Conservation (phyloP, 129 eudicot genomes). For the Erigeron canadensis region DNA sequence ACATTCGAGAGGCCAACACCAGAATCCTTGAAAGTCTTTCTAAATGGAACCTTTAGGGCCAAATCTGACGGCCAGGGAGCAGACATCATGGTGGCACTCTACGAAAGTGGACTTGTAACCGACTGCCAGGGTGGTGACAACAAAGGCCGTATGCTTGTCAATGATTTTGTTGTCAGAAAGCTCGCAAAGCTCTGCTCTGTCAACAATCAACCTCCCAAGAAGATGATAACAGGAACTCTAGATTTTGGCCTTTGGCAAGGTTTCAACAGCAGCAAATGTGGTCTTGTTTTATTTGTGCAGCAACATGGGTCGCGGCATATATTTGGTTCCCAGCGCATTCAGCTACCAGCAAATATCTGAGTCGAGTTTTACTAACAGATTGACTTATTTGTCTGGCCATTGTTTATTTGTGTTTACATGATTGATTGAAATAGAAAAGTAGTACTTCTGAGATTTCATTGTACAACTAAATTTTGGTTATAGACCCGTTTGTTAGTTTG, state of each 20-base stretch:
- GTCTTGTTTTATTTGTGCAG: constrained; percentile 59
- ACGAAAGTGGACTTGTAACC: constrained; percentile 71
- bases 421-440: constrained; percentile 7
- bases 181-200: constrained; percentile 67
- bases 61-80: constrained; percentile 56
- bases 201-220: constrained; percentile 55
- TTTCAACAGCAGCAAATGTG: constrained; percentile 65
- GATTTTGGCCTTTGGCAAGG: constrained; percentile 70
- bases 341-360: constrained; percentile 47
- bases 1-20: constrained; percentile 54
- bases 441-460: constrained; percentile 11
- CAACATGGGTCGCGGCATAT: constrained; percentile 54
- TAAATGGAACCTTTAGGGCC: constrained; percentile 59
- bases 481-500: background rate
- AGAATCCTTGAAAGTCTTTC: constrained; percentile 59
- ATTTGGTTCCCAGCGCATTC: constrained; percentile 62
- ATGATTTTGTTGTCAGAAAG: constrained; percentile 79
- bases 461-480: constrained; percentile 16
- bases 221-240: constrained; percentile 55
- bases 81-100: constrained; percentile 72
- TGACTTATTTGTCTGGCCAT: constrained; percentile 12
- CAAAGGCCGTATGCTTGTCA: constrained; percentile 65
- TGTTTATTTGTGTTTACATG: constrained; percentile 21
- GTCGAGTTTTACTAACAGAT: constrained; percentile 1
- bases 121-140: constrained; percentile 69